Evolutionary conservation across 2,329 filamentous ascomycete genomes (phyloP).

Genomic region (Fusarium buharicum): DNA sequence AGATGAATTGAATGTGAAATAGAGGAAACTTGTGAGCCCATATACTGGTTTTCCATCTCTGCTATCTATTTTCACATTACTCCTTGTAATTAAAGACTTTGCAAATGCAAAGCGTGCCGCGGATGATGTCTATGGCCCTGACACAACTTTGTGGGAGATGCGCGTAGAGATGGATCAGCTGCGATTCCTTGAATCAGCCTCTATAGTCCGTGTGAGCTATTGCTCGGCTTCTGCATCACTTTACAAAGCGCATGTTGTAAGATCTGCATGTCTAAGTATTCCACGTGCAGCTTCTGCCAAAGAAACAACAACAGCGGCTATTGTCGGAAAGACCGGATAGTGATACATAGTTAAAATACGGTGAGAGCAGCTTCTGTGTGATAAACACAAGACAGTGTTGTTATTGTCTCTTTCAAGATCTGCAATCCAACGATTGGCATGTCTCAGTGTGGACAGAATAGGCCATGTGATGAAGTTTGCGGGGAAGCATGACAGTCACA

Average conservation of each 20-base stretch:
- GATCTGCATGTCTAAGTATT: not conserved
- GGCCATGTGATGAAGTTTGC: not conserved
- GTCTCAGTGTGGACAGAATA: not conserved
- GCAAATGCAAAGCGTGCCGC: not conserved
- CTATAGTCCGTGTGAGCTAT: not conserved
- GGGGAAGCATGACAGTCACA: not conserved
- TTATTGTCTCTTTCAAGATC: not conserved
- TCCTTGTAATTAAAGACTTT: not conserved
- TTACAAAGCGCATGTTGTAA: not conserved
- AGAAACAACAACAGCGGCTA: not conserved
- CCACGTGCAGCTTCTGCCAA: no score
- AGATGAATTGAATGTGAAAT: not conserved
- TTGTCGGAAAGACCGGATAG: not conserved
- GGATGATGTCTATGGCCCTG: not conserved
- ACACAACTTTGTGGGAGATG: not conserved
- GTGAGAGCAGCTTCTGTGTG: not conserved
- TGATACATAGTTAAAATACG: not conserved
- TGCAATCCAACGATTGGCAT: not conserved
- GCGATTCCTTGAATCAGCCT: not conserved
- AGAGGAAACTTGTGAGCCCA: not conserved
- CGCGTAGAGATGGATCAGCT: not conserved
- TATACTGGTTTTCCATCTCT: not conserved
- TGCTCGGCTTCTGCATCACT: not conserved
- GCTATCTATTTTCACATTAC: not conserved
- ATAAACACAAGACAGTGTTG: not conserved